Percentiles rank a stretch among this genome's conserved stretches.
Conservation (phyloP, 2,329 filamentous ascomycete genomes). For the Hawksworthiomyces lignivorus region DNA sequence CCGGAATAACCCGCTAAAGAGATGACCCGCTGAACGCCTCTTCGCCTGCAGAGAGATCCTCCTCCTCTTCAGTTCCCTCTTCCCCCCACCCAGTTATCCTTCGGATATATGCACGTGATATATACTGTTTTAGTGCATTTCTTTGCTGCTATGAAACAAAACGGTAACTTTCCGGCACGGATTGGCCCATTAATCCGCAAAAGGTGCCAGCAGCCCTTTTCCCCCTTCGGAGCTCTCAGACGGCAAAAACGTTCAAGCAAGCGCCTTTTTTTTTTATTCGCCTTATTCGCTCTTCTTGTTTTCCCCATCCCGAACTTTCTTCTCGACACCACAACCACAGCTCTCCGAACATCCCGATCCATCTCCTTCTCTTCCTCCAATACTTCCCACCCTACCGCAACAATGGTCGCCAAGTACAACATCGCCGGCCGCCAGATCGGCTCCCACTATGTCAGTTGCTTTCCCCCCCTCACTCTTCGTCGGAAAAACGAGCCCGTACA, state of each 20-base stretch:
- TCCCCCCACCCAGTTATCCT: too few relatives aligned
- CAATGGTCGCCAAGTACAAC: constrained; percentile 44
- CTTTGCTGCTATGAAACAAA: not conserved
- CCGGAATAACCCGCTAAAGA: too few relatives aligned
- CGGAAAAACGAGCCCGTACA: too few relatives aligned
- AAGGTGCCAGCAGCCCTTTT: constrained; percentile 1
- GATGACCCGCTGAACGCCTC: too few relatives aligned
- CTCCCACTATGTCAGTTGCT: constrained; percentile 51
- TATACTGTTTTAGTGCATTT: not conserved
- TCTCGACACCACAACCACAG: not conserved
- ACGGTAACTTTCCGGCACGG: constrained; percentile 1
- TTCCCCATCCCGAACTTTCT: not conserved
- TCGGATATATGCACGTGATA: too few relatives aligned
- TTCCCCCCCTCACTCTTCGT: too few relatives aligned
- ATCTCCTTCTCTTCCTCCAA: not conserved
- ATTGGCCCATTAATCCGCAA: constrained; percentile 4
- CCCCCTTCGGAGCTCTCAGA: too few relatives aligned
- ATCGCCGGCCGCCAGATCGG: constrained; percentile 52
- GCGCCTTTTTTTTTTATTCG: constrained; percentile 10
- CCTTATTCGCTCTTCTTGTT: not conserved
- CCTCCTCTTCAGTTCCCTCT: too few relatives aligned
- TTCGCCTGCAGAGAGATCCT: too few relatives aligned
- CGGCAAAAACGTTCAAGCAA: constrained; percentile 2
- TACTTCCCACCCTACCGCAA: constrained; percentile 17
- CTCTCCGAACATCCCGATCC: not conserved